Evolutionary conservation across 2,329 filamentous ascomycete genomes (phyloP).

Genomic region (Hortaea sp.): DNA sequence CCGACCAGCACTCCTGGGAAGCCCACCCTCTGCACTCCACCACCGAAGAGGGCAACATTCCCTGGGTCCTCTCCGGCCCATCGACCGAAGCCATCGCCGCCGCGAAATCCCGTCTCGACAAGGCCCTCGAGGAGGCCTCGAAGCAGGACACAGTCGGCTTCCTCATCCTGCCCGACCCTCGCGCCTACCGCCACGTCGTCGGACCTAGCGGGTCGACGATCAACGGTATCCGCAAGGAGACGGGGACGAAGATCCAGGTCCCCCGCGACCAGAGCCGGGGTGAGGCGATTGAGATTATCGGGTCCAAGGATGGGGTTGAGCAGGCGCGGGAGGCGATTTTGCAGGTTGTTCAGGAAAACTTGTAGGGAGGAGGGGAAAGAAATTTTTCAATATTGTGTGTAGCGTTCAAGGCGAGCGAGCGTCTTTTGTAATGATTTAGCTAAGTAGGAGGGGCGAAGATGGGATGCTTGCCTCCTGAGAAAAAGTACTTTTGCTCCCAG

Average conservation of each 20-base stretch:
- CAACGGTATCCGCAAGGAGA: slow-evolving; percentile 84
- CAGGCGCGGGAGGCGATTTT: slow-evolving; percentile 82
- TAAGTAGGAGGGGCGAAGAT: neutral
- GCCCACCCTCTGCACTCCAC: slow-evolving; percentile 58
- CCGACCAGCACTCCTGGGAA: slow-evolving; percentile 73
- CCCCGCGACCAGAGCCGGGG: slow-evolving; percentile 64
- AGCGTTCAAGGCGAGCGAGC: neutral
- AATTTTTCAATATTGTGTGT: neutral
- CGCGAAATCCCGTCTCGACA: slow-evolving; percentile 64
- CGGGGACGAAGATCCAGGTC: slow-evolving; percentile 87
- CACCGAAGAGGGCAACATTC: slow-evolving; percentile 50
- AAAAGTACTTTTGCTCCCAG: neutral
- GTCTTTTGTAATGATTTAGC: neutral
- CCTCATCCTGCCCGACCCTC: slow-evolving; percentile 79
- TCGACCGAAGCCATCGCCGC: slow-evolving; percentile 65
- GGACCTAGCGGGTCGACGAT: slow-evolving; percentile 84
- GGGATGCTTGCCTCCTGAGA: neutral
- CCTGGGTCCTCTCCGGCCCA: slow-evolving; percentile 79
- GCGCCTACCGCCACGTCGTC: slow-evolving; percentile 81
- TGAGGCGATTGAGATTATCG: slow-evolving; percentile 86
- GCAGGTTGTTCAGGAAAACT: slow-evolving; percentile 53
- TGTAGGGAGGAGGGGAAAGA: slow-evolving; percentile 3
- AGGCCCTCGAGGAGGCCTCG: slow-evolving; percentile 61
- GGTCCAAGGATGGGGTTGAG: slow-evolving; percentile 69
- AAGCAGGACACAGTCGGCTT: slow-evolving; percentile 70